Percentiles rank a stretch among this genome's conserved stretches.
Conservation (phyloP, 148 eudicot species). For the Fallopia convolvulus region DNA sequence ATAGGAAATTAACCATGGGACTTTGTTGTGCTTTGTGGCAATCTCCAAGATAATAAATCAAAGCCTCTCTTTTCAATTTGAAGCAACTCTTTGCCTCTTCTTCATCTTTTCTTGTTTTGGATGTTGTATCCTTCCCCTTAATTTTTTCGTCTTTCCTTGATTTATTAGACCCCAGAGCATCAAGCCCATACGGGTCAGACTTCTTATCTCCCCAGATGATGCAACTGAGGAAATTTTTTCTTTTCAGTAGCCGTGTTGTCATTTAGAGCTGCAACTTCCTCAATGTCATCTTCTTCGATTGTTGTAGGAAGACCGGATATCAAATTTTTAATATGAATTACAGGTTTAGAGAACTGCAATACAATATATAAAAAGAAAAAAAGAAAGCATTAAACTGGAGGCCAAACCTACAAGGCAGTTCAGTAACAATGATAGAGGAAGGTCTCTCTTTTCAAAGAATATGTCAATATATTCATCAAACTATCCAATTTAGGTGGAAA, state of each 20-base stretch:
- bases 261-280: constrained; percentile 69
- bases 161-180: constrained; percentile 49
- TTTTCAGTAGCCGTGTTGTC: constrained; percentile 29
- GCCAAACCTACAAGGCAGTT: background rate
- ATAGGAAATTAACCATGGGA: constrained; percentile 52
- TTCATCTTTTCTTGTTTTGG: constrained; percentile 34
- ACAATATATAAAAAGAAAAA: too few relatives aligned
- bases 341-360: constrained; percentile 77
- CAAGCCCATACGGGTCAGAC: constrained; percentile 90
- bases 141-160: constrained; percentile 45
- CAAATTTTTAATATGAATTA: constrained; percentile 62
- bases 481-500: background rate
- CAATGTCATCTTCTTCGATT: constrained; percentile 66
- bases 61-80: constrained; percentile 65
- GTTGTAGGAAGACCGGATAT: constrained; percentile 70
- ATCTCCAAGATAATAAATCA: constrained; percentile 74
- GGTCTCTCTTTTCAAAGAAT: background rate
- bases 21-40: constrained; percentile 80
- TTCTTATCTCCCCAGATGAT: constrained; percentile 30
- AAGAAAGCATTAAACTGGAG: background rate
- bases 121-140: constrained; percentile 33
- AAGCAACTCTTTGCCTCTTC: constrained; percentile 58
- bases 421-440: background rate
- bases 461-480: background rate
- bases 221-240: constrained; percentile 25